These are phyloP conservation scores for Straminergon stramineum DNA, from an alignment of 225 moss, liverwort and hornwort species.

Conservation along the genomic window DNA sequence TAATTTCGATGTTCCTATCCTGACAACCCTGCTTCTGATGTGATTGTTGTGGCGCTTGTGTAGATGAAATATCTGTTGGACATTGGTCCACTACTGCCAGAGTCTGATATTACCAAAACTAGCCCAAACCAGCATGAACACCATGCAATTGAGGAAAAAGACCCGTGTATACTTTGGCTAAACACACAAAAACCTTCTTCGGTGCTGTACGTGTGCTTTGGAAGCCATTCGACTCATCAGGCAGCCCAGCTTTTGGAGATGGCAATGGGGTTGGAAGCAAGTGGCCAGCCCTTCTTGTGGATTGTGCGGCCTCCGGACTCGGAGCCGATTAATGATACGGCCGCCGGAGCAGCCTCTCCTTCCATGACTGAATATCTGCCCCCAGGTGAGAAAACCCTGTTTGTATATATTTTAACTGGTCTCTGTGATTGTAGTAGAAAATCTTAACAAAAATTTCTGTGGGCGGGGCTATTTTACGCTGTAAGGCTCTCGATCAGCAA, in stretches of 20 bases:
- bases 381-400: neutral
- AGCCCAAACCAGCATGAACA: neutral
- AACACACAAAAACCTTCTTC: slow-evolving; percentile 17
- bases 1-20: neutral
- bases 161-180: slow-evolving; percentile 17
- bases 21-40: neutral
- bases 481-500: neutral
- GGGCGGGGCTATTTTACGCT: neutral
- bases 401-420: neutral
- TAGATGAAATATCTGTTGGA: slow-evolving; percentile 12
- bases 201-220: slow-evolving; percentile 28
- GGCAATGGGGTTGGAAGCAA: slow-evolving; percentile 23
- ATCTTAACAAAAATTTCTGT: neutral
- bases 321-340: neutral
- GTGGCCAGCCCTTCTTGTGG: slow-evolving; percentile 33
- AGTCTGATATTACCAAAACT: neutral
- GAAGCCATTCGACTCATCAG: slow-evolving; percentile 12
- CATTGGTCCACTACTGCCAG: slow-evolving; percentile 27
- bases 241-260: slow-evolving; percentile 14
- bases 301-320: slow-evolving; percentile 21
- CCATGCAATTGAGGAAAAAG: neutral
- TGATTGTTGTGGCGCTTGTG: neutral
- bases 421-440: neutral
- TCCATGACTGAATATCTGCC: slow-evolving; percentile 13
- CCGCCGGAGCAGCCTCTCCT: neutral